Evolutionary conservation across 495 filamentous ascomycete species (phyloP), one percentile per base, ranked within the genome.

Genomic region (Hapsidospora chrysogenum): DNA sequence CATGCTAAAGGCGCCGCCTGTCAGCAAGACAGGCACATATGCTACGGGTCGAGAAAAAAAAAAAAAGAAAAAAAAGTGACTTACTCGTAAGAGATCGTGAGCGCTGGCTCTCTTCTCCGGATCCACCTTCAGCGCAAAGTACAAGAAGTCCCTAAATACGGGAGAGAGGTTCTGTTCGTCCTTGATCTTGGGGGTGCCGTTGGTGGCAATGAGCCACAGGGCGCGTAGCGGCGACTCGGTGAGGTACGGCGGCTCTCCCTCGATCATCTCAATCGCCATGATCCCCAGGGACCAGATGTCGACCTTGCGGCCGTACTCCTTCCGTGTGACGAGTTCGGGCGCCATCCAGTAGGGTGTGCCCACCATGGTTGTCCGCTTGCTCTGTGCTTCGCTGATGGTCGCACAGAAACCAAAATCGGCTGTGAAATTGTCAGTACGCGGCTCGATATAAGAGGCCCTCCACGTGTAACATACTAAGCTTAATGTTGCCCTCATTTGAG

Each of bases 231-330:
- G 89, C 16, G 81, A 87, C 54, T 97, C 89, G 15, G 85, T 97
- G 36, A 97, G 62, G 52, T 97, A 97, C 11, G 89, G 89, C 11
- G 89, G 89, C 48, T 97, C 89, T 43, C 89, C 92, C 58, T 97
- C 89, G 41, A 97, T 94, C 89, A 97, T 97, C 54, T 97, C 89
- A 45, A 97, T 97, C n/a, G 89, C 85, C 89, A 97, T 97, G 55
- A 97, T 97, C 37, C 89, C 89, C 33, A 97, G 57, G 49, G 80
- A 89, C 89, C 89, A 97, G 45, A 97, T 96, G 51, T 97, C 89
- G 34, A 97, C 85, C 52, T 97, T 97, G 32, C 89, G 79, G 41
- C 89, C 92, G 53, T 97, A 97, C 52, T 96, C 89, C 52, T 97
- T 96, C 13, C 85, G 66, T 3, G 85, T 96, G 8, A 97, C 89